phyloP scores from a whole-genome alignment of 495 filamentous ascomycete genomes.

The Talaromyces borbonicus region DNA sequence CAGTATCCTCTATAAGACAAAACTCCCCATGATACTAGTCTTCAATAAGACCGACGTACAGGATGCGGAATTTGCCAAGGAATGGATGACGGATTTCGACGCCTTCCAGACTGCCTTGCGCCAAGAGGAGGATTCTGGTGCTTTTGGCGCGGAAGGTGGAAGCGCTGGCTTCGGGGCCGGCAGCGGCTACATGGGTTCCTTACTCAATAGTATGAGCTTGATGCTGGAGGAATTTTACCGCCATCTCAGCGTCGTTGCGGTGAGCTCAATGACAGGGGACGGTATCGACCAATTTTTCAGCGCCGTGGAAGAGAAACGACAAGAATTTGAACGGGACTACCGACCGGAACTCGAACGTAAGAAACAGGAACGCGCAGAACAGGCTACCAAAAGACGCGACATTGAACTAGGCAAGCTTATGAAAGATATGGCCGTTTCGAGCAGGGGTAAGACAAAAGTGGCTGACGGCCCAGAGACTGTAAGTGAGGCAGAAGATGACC shows the following conservation, averaged over 20 bases:
- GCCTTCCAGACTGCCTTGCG: conserved; percentile 82
- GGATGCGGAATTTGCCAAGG: conserved; percentile 83
- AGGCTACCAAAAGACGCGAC: conserved; percentile 58
- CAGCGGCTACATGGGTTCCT: conserved; percentile 92
- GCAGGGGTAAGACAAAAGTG: conserved; percentile 16
- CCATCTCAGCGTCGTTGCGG: conserved; percentile 82
- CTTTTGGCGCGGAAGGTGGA: conserved; percentile 64
- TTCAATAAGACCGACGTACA: conserved; percentile 98
- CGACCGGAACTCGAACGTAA: conserved; percentile 80
- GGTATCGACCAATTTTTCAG: conserved; percentile 90
- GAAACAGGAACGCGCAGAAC: conserved; percentile 61
- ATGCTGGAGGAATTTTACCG: conserved; percentile 98
- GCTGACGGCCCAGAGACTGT: conserved; percentile 35
- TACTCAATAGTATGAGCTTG: conserved; percentile 94
- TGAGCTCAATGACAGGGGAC: conserved; percentile 85
- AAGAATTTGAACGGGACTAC: conserved; percentile 88
- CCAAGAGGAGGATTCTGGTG: conserved; percentile 66
- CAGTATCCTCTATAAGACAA: conserved; percentile 96
- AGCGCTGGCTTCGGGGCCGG: conserved; percentile 52
- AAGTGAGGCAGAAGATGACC: conserved; percentile 41
- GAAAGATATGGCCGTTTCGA: conserved; percentile 78
- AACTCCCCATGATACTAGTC: conserved; percentile 93
- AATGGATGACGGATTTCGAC: conserved; percentile 99
- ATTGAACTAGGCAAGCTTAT: conserved; percentile 84
- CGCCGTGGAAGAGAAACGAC: conserved; percentile 72